Conservation (phyloP, 139 green algal species). For the Yamagishiella unicocca region DNA sequence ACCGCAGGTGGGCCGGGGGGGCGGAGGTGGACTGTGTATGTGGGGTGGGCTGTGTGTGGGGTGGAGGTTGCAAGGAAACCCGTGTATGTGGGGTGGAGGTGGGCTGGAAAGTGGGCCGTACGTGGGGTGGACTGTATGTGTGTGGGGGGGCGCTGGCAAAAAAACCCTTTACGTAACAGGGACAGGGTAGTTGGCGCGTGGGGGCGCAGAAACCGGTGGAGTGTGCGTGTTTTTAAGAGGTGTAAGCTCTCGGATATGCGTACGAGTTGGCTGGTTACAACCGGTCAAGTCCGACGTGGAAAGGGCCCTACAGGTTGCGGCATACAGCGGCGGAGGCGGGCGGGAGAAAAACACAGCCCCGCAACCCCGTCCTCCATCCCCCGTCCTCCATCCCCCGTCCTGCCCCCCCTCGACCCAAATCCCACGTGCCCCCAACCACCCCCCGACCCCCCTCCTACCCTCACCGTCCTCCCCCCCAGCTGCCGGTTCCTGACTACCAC, state of each 20-base stretch:
- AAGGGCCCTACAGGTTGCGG: too few relatives aligned
- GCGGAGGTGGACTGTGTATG: too few relatives aligned
- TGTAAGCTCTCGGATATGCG: too few relatives aligned
- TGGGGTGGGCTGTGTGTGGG: not conserved
- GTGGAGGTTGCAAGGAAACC: not conserved
- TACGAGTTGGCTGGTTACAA: too few relatives aligned
- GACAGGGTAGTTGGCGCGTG: too few relatives aligned
- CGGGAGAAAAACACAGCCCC: not conserved
- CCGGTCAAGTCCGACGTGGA: not conserved
- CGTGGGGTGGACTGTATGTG: too few relatives aligned
- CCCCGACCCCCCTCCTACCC: not conserved
- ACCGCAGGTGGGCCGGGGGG: slow-evolving; percentile 68
- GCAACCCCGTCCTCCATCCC: not conserved
- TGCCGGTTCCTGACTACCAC: slow-evolving; percentile 54
- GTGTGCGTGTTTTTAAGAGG: not conserved
- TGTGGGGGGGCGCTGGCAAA: not conserved
- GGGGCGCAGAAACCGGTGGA: too few relatives aligned
- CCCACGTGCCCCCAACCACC: too few relatives aligned
- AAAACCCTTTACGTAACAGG: too few relatives aligned
- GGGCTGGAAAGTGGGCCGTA: not conserved
- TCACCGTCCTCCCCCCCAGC: not conserved
- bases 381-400: not conserved
- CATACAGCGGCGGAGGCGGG: too few relatives aligned
- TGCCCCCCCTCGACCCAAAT: not conserved
- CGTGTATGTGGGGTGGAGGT: not conserved